Evolutionary conservation across 2,329 filamentous ascomycete genomes (phyloP).

Genomic region (Fusarium zealandicum): DNA sequence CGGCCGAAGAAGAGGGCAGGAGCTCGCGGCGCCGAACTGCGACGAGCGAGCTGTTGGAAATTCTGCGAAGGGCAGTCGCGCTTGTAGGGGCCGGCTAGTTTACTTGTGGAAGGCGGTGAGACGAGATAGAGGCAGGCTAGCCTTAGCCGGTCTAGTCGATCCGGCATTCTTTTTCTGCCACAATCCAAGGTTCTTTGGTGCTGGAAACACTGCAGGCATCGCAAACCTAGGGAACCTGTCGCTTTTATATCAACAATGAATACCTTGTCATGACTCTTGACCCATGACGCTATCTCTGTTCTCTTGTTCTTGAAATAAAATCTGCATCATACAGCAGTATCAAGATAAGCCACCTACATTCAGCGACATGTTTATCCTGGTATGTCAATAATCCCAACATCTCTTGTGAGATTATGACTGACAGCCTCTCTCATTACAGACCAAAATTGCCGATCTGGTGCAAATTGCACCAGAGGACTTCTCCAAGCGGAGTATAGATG

Average conservation of each 20-base stretch:
- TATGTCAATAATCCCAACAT: slow-evolving; percentile 38
- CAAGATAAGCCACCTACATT: not conserved
- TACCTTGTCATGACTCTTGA: slow-evolving; percentile 4
- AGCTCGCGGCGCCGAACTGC: slow-evolving; percentile 16
- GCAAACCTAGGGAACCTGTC: not conserved
- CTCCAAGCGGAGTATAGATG: slow-evolving; percentile 78
- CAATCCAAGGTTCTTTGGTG: slow-evolving; percentile 10
- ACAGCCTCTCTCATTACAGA: slow-evolving; percentile 59
- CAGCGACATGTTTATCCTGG: slow-evolving; percentile 59
- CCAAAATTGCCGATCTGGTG: slow-evolving; percentile 92
- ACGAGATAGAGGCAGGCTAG: rapidly evolving
- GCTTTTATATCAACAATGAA: not conserved
- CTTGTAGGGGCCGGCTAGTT: not conserved
- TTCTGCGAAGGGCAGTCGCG: slow-evolving; percentile 21
- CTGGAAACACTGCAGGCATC: slow-evolving; percentile 10
- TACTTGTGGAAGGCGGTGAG: slow-evolving; percentile 14
- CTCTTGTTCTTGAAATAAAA: not conserved
- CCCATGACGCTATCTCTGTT: not conserved
- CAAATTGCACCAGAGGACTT: slow-evolving; percentile 92
- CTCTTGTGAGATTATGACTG: slow-evolving; percentile 11
- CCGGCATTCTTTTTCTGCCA: slow-evolving; percentile 38
- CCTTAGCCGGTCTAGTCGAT: slow-evolving; percentile 3
- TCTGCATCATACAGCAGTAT: not conserved
- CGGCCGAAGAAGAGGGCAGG: slow-evolving; percentile 15
- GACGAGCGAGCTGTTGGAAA: slow-evolving; percentile 28